Conservation (phyloP, 768 basidiomycete genomes). For the Pilatotrama ljubarskyi region DNA sequence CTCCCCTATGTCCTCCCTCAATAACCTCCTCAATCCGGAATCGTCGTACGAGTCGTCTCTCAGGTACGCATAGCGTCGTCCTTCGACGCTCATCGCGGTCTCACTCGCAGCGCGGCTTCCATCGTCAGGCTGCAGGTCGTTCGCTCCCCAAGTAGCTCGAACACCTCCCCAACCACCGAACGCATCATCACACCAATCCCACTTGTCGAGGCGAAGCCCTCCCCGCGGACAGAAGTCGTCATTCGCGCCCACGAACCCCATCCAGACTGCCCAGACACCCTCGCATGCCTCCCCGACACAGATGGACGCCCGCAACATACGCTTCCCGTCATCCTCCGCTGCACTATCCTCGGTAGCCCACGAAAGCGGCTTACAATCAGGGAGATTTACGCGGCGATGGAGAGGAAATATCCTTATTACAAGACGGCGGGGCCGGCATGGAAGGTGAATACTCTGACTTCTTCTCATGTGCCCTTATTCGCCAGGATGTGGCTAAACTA, state of each 20-base stretch:
- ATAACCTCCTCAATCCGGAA: constrained; percentile 33
- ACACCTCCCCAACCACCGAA: constrained; percentile 21
- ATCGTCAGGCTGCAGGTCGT: constrained; percentile 16
- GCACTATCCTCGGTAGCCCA: constrained; percentile 78
- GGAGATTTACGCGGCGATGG: constrained; percentile 86
- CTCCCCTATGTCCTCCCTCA: constrained; percentile 29
- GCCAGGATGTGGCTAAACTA: constrained; percentile 10
- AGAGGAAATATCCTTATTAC: constrained; percentile 81
- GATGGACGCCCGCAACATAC: constrained; percentile 81
- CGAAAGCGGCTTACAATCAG: constrained; percentile 77
- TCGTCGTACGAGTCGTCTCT: constrained; percentile 25
- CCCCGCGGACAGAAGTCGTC: constrained; percentile 18
- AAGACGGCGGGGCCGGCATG: constrained; percentile 79
- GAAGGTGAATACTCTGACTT: constrained; percentile 57
- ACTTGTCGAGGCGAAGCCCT: constrained; percentile 5
- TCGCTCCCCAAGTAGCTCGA: constrained; percentile 22
- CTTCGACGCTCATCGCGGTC: constrained; percentile 4
- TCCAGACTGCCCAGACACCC: constrained; percentile 74
- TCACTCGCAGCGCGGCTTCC: not conserved
- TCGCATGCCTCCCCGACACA: constrained; percentile 78
- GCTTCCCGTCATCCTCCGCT: constrained; percentile 80
- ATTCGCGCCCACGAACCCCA: constrained; percentile 45
- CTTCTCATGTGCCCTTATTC: constrained; percentile 2
- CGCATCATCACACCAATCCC: not conserved
- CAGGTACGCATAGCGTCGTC: constrained; percentile 19